Evolutionary conservation across 129 eudicot species (phyloP), one percentile per base, ranked within the genome.

Genomic region (carrot (Daucus carota)): DNA sequence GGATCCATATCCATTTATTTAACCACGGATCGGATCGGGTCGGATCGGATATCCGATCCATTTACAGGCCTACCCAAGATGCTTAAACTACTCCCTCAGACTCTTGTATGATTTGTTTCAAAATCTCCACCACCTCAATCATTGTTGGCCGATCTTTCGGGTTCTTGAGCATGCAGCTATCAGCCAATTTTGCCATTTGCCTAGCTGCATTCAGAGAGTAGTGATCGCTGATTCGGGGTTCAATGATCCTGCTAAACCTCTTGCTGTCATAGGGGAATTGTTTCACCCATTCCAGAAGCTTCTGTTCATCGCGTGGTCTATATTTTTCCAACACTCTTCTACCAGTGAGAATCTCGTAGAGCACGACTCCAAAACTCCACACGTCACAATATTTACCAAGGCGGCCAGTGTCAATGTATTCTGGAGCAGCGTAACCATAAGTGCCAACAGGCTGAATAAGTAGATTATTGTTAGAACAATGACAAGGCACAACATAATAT

Each of bases 361-460:
- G 92, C 8, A 87, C 92, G 15, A 87, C 92, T 16, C 92, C 92
- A 36, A 80, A 87, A 76, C 87, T 85, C 80, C 84, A 87, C 65
- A 87, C 63, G n/a, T 87, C 92, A 75, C 92, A 82, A 83, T 83
- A 82, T 8, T 45, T 46, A 26, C 86, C 72, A 75, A 87, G 81
- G 73, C 74, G 92, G 2, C 92, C 92, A 24, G 81, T 75, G 59
- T 79, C 79, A 10, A 87, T 86, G 29, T 87, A 87, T 83, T 87
- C 92, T 8, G 92, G 92, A 38, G 92, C 92, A 16, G 92, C 92
- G 67, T 87, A 87, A 47, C 92, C 92, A 10, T 77, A 80, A 8
- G 92, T 87, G 22, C 92, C 92, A 16, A 87, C 84, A 18, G 88
- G 88, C 92, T 87, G 81, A 82, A 11, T 16, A 38, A 52, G 14